A percentile compares a stretch with the other conserved stretches of the same genome.
These are phyloP conservation scores for Glycine soja DNA, from an alignment of 306 rosid genomes.

Conservation along the genomic window DNA sequence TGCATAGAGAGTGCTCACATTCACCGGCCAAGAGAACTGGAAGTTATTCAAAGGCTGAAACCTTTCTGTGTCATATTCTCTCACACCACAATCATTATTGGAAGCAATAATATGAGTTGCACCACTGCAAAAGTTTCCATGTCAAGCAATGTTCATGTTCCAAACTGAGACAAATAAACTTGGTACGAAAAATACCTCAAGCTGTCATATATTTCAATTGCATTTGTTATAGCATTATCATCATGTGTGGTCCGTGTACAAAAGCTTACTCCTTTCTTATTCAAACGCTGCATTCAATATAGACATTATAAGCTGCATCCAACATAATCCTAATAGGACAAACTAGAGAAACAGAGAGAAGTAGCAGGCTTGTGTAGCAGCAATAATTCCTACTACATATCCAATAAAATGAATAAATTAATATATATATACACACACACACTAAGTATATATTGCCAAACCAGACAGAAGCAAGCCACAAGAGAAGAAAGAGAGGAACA, in stretches of 20 bases:
- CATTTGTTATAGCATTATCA: constrained; percentile 90
- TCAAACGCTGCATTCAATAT: constrained; percentile 69
- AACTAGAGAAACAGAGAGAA: constrained; percentile 5
- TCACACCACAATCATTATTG: constrained; percentile 76
- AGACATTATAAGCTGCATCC: constrained; percentile 40
- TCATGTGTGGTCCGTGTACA: constrained; percentile 80
- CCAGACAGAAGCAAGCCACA: neutral
- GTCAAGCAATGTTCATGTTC: constrained; percentile 43
- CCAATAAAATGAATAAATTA: neutral
- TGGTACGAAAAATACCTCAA: constrained; percentile 59
- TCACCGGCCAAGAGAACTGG: constrained; percentile 88
- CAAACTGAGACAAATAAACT: constrained; percentile 21
- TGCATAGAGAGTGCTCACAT: constrained; percentile 62
- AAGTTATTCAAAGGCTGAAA: constrained; percentile 81
- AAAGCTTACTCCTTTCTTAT: constrained; percentile 79
- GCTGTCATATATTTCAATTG: constrained; percentile 81
- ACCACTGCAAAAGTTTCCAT: constrained; percentile 64
- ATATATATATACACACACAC: neutral
- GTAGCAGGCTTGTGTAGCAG: neutral
- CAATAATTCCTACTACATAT: neutral
- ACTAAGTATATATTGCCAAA: neutral
- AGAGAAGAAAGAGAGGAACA: neutral
- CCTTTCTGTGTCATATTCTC: constrained; percentile 82
- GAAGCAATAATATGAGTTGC: constrained; percentile 82
- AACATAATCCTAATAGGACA: constrained; percentile 27